Conservation (phyloP, 768 basidiomycete genomes). For the Mycena venus region DNA sequence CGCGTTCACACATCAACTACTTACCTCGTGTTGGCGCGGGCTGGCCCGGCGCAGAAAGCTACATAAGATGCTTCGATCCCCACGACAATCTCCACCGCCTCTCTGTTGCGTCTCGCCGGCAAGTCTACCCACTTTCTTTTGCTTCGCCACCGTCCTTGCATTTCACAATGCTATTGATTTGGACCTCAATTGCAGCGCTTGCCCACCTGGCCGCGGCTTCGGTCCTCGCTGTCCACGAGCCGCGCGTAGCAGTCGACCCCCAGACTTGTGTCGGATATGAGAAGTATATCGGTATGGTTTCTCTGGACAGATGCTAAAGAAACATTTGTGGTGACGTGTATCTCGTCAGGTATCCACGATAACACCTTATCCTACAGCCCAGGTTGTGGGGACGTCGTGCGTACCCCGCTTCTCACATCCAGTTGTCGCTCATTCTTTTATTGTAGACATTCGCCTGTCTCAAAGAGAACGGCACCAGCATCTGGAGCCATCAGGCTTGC, state of each 20-base stretch:
- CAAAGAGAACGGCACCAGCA: constrained; percentile 14
- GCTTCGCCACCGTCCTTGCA: no score
- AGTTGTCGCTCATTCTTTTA: neutral
- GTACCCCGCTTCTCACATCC: neutral
- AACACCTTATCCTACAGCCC: neutral
- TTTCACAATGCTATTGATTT: neutral
- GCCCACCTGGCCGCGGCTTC: neutral
- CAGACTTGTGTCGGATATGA: neutral
- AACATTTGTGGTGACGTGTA: no score
- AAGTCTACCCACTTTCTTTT: no score
- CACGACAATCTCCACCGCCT: no score
- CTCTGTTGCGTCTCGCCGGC: no score
- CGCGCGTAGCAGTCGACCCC: neutral
- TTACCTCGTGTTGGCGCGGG: no score
- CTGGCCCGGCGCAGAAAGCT: no score
- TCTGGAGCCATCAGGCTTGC: constrained; percentile 23
- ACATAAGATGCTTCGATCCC: no score
- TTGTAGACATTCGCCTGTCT: constrained; percentile 13
- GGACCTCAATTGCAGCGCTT: neutral
- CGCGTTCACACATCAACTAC: no score
- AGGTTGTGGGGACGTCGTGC: constrained; percentile 6
- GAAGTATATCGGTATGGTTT: no score
- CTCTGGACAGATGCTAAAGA: no score
- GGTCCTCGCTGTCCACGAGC: neutral
- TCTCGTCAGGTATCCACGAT: constrained; percentile 21